Percentiles rank a stretch among this genome's conserved stretches.
Conservation (phyloP, 495 filamentous ascomycete genomes). For the Podospora didyma region DNA sequence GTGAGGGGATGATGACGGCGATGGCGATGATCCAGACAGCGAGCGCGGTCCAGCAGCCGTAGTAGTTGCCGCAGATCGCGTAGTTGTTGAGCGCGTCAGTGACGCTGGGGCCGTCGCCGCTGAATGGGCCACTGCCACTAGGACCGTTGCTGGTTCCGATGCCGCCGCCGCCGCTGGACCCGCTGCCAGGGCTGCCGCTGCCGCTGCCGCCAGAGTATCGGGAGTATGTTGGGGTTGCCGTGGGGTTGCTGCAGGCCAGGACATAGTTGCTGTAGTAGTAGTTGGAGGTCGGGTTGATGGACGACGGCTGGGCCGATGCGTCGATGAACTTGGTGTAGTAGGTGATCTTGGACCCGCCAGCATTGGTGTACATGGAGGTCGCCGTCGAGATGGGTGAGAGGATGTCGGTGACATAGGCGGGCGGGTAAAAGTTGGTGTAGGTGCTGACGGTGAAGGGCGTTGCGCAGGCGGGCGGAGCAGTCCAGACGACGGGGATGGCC, state of each 20-base stretch:
- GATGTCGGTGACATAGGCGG: constrained; percentile 31
- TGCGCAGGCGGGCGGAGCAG: constrained; percentile 34
- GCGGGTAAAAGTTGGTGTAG: constrained; percentile 26
- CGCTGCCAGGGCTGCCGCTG: constrained; percentile 9
- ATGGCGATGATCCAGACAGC: constrained; percentile 35
- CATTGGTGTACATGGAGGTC: constrained; percentile 21
- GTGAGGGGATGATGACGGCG: constrained; percentile 34
- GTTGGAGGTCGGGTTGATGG: constrained; percentile 4
- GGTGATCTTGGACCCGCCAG: constrained; percentile 5
- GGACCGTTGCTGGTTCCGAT: neutral
- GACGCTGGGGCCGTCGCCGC: constrained; percentile 6
- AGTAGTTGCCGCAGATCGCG: constrained; percentile 17
- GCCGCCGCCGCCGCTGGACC: constrained; percentile 15
- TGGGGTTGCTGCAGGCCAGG: constrained; percentile 14
- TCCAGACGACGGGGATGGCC: constrained; percentile 32
- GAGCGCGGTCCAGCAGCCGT: constrained; percentile 22
- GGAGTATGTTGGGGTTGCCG: constrained; percentile 1
- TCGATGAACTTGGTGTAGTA: constrained; percentile 9
- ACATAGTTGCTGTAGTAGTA: constrained; percentile 16
- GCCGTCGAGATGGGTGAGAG: constrained; percentile 23
- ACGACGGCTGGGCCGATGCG: neutral
- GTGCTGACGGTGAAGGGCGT: constrained; percentile 33
- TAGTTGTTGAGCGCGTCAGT: constrained; percentile 10
- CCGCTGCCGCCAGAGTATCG: neutral
- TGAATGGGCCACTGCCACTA: neutral